These are phyloP conservation scores for Endogone sp. DNA, from an alignment of 192 early-diverging fungal genomes.

Conservation along the genomic window DNA sequence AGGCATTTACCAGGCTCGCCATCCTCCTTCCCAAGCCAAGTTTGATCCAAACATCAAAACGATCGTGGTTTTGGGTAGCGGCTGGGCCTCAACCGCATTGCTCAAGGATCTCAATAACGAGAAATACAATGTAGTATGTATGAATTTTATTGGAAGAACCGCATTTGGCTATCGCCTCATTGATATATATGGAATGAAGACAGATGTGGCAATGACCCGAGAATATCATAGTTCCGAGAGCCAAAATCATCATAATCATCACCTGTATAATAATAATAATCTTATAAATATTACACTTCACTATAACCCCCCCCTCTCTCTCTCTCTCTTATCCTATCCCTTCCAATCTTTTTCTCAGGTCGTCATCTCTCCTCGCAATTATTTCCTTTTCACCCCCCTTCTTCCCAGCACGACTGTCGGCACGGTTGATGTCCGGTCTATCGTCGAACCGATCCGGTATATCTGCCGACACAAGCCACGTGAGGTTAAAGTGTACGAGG, in stretches of 20 bases:
- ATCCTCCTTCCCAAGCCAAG: constrained; percentile 32
- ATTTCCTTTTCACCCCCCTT: constrained; percentile 79
- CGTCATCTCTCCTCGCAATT: constrained; percentile 79
- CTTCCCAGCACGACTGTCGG: constrained; percentile 79
- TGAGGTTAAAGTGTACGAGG: constrained; percentile 84
- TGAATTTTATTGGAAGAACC: too few relatives aligned
- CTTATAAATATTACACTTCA: too few relatives aligned
- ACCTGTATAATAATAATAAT: too few relatives aligned
- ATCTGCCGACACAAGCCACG: constrained; percentile 84
- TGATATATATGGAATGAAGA: too few relatives aligned
- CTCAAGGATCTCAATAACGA: constrained; percentile 32
- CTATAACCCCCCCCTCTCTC: constrained; percentile 7
- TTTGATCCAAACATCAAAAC: constrained; percentile 43
- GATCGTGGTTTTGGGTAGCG: constrained; percentile 32
- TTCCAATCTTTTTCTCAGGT: constrained; percentile 23
- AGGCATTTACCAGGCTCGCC: constrained; percentile 16
- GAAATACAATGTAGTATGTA: constrained; percentile 36
- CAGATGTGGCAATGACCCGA: too few relatives aligned
- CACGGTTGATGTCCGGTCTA: constrained; percentile 80
- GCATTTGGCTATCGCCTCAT: too few relatives aligned
- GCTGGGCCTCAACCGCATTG: constrained; percentile 39
- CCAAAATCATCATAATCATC: too few relatives aligned
- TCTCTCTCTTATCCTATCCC: constrained; percentile 21
- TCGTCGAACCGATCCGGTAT: constrained; percentile 86
- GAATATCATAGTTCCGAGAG: too few relatives aligned